phyloP scores from a whole-genome alignment of 768 basidiomycete species.

The Leccinum subgranulosum region DNA sequence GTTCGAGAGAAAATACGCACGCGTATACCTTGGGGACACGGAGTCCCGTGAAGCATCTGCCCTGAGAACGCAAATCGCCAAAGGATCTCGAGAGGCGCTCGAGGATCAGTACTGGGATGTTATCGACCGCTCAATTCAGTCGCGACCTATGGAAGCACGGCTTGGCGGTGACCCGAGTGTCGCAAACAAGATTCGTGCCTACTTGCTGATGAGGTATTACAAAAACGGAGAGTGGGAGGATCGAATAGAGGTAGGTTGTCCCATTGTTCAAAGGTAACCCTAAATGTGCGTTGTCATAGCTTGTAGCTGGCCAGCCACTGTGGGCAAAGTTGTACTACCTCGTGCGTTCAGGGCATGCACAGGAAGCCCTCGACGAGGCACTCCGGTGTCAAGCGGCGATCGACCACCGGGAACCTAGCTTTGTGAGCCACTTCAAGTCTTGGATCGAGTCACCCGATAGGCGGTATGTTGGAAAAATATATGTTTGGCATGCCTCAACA shows the following conservation, averaged over 20 bases:
- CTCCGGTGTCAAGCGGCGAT: slow-evolving; percentile 64
- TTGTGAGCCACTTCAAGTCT: slow-evolving; percentile 76
- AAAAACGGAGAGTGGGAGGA: slow-evolving; percentile 82
- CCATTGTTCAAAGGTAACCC: neutral
- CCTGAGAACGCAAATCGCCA: slow-evolving; percentile 71
- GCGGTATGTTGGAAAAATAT: slow-evolving; percentile 43
- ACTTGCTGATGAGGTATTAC: slow-evolving; percentile 77
- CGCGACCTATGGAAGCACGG: slow-evolving; percentile 77
- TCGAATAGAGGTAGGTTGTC: slow-evolving; percentile 68
- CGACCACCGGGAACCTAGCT: slow-evolving; percentile 76
- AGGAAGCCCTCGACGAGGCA: slow-evolving; percentile 80
- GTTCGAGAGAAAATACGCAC: slow-evolving; percentile 80
- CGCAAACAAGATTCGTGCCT: slow-evolving; percentile 87
- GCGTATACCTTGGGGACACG: slow-evolving; percentile 64
- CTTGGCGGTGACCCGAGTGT: slow-evolving; percentile 91
- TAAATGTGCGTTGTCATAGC: slow-evolving; percentile 39
- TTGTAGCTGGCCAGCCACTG: slow-evolving; percentile 81
- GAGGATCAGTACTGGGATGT: slow-evolving; percentile 89
- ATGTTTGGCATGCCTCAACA: neutral
- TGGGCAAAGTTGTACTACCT: slow-evolving; percentile 97
- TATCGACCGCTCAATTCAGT: slow-evolving; percentile 77
- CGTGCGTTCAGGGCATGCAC: slow-evolving; percentile 76
- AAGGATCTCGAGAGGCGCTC: slow-evolving; percentile 75
- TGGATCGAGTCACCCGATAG: slow-evolving; percentile 83
- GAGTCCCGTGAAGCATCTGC: slow-evolving; percentile 63